A percentile compares a stretch with the other conserved stretches of the same genome.
Conservation (phyloP, 352 stramenopile species). For the Sclerospora graminicola region DNA sequence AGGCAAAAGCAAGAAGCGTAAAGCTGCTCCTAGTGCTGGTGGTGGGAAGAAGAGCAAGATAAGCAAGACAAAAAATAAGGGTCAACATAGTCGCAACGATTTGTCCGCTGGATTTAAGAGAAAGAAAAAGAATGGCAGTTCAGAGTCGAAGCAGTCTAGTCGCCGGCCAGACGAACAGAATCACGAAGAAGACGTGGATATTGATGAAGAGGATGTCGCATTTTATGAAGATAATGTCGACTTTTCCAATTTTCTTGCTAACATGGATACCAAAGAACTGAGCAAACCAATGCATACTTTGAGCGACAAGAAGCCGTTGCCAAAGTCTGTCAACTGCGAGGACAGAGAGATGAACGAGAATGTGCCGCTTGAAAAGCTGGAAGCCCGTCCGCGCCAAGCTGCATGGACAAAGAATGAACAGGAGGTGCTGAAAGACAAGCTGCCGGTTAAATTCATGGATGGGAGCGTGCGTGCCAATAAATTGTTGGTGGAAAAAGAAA, state of each 20-base stretch:
- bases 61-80: constrained; percentile 24
- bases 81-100: constrained; percentile 2
- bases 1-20: constrained; percentile 31
- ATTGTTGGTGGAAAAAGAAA: constrained; percentile 38
- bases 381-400: constrained; percentile 52
- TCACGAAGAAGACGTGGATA: constrained; percentile 41
- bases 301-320: constrained; percentile 28
- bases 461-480: constrained; percentile 72
- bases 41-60: constrained; percentile 23
- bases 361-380: constrained; percentile 67
- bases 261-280: constrained; percentile 68
- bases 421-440: constrained; percentile 52
- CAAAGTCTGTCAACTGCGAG: constrained; percentile 22
- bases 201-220: constrained; percentile 67
- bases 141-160: constrained; percentile 17
- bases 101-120: constrained; percentile 1
- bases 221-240: constrained; percentile 68
- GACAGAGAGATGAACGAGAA: constrained; percentile 23
- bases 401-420: constrained; percentile 49
- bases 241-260: constrained; percentile 64
- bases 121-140: constrained; percentile 23
- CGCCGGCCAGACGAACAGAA: constrained; percentile 13
- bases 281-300: constrained; percentile 30
- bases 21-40: not conserved
- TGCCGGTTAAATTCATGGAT: constrained; percentile 84